Percentiles rank a stretch among this genome's conserved stretches.
These are phyloP conservation scores for Carex sylvatica DNA, from an alignment of 202 grass and related monocot species.

Conservation along the genomic window DNA sequence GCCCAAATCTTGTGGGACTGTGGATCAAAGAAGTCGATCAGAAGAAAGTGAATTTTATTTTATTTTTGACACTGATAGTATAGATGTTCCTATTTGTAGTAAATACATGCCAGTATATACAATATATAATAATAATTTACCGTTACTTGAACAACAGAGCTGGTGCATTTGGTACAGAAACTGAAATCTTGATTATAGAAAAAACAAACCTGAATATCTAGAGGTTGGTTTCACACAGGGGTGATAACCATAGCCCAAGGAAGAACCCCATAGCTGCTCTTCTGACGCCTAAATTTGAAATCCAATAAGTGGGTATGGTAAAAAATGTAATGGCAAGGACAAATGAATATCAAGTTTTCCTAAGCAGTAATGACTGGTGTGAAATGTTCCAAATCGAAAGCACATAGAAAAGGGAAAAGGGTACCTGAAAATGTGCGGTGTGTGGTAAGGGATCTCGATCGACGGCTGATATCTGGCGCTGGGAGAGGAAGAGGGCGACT, in stretches of 20 bases:
- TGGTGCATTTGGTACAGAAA: not conserved
- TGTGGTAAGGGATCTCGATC: constrained; percentile 28
- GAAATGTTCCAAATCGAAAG: constrained; percentile 10
- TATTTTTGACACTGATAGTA: not conserved
- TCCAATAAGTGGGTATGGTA: constrained; percentile 16
- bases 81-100: not conserved
- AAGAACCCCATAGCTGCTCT: constrained; percentile 63
- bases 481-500: constrained; percentile 46
- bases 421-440: constrained; percentile 1
- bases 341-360: not conserved
- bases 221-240: constrained; percentile 63
- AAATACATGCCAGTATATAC: not conserved
- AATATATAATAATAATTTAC: constrained; percentile 6
- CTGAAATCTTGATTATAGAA: constrained; percentile 3
- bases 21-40: constrained; percentile 26
- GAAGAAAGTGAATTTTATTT: not conserved
- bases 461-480: constrained; percentile 57
- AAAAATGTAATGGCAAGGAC: not conserved
- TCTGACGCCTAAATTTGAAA: constrained; percentile 39
- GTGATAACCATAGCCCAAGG: constrained; percentile 56
- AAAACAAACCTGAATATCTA: constrained; percentile 70
- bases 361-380: not conserved
- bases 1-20: constrained; percentile 48
- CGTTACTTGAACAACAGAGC: not conserved
- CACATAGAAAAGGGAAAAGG: not conserved